Evolutionary conservation across 2,329 filamentous ascomycete genomes (phyloP).

Genomic region (Colletotrichum spinosum): DNA sequence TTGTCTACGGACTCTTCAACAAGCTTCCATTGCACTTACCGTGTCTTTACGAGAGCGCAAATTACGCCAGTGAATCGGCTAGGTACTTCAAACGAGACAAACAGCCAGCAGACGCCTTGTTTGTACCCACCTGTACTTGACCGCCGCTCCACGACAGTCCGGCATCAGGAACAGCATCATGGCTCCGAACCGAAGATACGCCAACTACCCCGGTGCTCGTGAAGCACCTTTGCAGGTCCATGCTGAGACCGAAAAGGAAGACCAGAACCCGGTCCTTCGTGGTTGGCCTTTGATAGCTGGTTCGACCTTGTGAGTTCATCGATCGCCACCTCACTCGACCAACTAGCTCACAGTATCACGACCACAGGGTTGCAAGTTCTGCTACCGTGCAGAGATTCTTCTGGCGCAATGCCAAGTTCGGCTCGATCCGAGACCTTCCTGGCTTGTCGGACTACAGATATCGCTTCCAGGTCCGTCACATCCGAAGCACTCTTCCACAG

Average conservation of each 20-base stretch:
- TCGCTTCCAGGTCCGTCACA: conserved; percentile 59
- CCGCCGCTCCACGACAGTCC: neutral
- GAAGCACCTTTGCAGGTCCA: conserved; percentile 18
- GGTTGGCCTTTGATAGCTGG: conserved; percentile 73
- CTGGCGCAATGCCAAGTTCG: conserved; percentile 76
- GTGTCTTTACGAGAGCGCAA: too few species aligned
- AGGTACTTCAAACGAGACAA: too few species aligned
- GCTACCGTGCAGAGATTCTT: conserved; percentile 71
- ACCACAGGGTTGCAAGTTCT: conserved; percentile 67
- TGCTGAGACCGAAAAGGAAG: conserved; percentile 44
- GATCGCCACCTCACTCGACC: neutral
- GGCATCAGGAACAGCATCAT: conserved; percentile 19
- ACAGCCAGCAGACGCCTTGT: neutral
- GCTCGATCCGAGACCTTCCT: conserved; percentile 57
- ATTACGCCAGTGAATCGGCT: too few species aligned
- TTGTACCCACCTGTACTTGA: neutral
- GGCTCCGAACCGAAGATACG: conserved; percentile 37
- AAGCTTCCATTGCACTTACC: neutral
- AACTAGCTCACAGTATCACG: neutral
- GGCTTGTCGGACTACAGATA: conserved; percentile 57
- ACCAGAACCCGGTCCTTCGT: conserved; percentile 77
- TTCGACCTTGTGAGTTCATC: conserved; percentile 66
- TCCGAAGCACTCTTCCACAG: too few species aligned
- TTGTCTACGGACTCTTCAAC: neutral
- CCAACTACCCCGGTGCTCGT: conserved; percentile 38